Conservation (phyloP, 2,329 filamentous ascomycete genomes). For the Xylaria sp. region DNA sequence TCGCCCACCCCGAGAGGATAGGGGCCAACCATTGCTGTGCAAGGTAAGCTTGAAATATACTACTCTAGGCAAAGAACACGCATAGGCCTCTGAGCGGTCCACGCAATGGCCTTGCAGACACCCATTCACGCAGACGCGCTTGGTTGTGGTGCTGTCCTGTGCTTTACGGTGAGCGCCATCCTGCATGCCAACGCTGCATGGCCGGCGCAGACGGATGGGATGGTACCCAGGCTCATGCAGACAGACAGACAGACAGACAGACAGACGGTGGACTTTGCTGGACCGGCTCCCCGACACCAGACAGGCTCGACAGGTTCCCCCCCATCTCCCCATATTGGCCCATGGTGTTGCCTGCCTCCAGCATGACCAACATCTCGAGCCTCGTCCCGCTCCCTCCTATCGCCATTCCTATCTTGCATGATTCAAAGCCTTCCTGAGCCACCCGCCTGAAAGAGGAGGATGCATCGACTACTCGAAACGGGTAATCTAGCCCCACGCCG, state of each 20-base stretch:
- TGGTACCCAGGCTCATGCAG: slow-evolving; percentile 17
- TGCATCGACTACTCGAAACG: slow-evolving; percentile 25
- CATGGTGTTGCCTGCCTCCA: slow-evolving; percentile 10
- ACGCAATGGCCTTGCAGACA: slow-evolving; percentile 13
- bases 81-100: slow-evolving; percentile 9
- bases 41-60: slow-evolving; percentile 1
- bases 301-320: slow-evolving; percentile 4
- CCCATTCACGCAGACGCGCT: neutral
- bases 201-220: slow-evolving; percentile 5
- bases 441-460: slow-evolving; percentile 14
- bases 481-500: slow-evolving; percentile 24
- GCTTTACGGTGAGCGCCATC: slow-evolving; percentile 25
- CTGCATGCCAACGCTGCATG: slow-evolving; percentile 30
- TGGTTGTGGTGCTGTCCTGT: neutral
- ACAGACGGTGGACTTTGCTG: slow-evolving; percentile 17
- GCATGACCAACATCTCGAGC: slow-evolving; percentile 30
- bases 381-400: slow-evolving; percentile 30
- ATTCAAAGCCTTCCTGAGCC: slow-evolving; percentile 29
- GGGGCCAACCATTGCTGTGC: neutral
- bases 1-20: slow-evolving; percentile 11
- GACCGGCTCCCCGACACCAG: slow-evolving; percentile 4
- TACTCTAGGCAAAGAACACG: neutral
- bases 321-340: no score
- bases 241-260: neutral
- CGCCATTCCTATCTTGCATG: slow-evolving; percentile 35